A percentile compares a stretch with the other conserved stretches of the same genome.
phyloP scores from a whole-genome alignment of 2,329 filamentous ascomycete genomes.

The Aspergillus sp. region DNA sequence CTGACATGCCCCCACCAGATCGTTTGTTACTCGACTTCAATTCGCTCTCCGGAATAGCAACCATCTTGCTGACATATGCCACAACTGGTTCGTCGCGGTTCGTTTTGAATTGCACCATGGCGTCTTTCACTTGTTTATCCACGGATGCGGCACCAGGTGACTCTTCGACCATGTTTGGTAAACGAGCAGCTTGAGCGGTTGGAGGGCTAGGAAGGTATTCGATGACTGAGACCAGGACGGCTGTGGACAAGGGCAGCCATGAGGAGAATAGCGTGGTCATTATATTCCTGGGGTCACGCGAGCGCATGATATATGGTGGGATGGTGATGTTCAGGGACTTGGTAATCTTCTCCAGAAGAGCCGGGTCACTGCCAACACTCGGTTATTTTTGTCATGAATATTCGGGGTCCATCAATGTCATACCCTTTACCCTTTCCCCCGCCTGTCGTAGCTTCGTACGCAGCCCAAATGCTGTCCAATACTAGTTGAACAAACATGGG shows the following conservation, averaged over 20 bases:
- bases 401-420: conserved; percentile 25
- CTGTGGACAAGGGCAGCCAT: conserved; percentile 90
- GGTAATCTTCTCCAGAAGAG: conserved; percentile 84
- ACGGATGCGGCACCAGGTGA: conserved; percentile 72
- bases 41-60: conserved; percentile 88
- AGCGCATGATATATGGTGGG: conserved; percentile 74
- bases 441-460: conserved; percentile 83
- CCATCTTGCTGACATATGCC: conserved; percentile 97
- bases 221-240: conserved; percentile 84
- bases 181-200: conserved; percentile 67
- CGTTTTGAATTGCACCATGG: conserved; percentile 74
- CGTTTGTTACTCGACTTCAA: conserved; percentile 74
- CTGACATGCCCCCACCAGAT: conserved; percentile 63
- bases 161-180: conserved; percentile 70
- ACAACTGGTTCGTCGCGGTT: conserved; percentile 69
- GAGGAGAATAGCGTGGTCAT: conserved; percentile 79
- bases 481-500: conserved; percentile 97
- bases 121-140: conserved; percentile 61
- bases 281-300: conserved; percentile 74
- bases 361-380: conserved; percentile 56
- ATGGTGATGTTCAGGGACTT: conserved; percentile 82
- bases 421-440: conserved; percentile 75
- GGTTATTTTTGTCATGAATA: conserved; percentile 20
- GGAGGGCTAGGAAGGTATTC: conserved; percentile 85
- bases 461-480: conserved; percentile 90